These are phyloP conservation scores for Hymenoscyphus linearis DNA, from an alignment of 2,329 filamentous ascomycete species.

Conservation along the genomic window DNA sequence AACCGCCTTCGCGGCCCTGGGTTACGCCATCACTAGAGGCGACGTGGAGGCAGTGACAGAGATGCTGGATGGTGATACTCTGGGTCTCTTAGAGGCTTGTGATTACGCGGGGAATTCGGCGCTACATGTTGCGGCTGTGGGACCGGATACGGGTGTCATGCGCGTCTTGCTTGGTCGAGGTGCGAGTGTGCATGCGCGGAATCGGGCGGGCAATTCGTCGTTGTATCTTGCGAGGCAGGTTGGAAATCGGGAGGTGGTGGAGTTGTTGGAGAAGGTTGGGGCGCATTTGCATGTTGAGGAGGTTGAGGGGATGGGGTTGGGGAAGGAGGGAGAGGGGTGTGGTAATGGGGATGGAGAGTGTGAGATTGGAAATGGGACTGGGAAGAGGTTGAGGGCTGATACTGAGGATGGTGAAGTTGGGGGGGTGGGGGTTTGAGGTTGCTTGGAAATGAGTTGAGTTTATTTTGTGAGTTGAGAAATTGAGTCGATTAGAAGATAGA, in stretches of 20 bases:
- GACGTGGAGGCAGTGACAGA: slow-evolving; percentile 40
- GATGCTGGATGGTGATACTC: slow-evolving; percentile 28
- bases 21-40: slow-evolving; percentile 57
- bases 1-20: slow-evolving; percentile 53
- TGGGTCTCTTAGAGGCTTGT: slow-evolving; percentile 30
- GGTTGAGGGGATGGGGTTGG: too few relatives aligned
- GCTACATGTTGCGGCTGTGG: slow-evolving; percentile 35
- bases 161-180: slow-evolving; percentile 54
- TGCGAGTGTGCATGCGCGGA: slow-evolving; percentile 62
- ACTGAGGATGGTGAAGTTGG: background rate
- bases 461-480: too few relatives aligned
- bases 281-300: slow-evolving; percentile 37
- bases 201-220: slow-evolving; percentile 60
- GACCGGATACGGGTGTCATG: slow-evolving; percentile 49
- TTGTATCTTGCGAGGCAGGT: slow-evolving; percentile 58
- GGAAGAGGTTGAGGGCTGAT: slow-evolving; percentile 2
- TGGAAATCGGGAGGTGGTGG: slow-evolving; percentile 48
- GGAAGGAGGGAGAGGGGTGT: too few relatives aligned
- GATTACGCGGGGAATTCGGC: slow-evolving; percentile 37
- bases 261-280: slow-evolving; percentile 52
- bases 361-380: background rate
- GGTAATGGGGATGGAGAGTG: background rate
- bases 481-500: too few relatives aligned
- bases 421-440: too few relatives aligned
- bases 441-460: too few relatives aligned